These are phyloP conservation scores for Ilex aquifolium DNA, from an alignment of 257 asterid species.

Conservation along the genomic window DNA sequence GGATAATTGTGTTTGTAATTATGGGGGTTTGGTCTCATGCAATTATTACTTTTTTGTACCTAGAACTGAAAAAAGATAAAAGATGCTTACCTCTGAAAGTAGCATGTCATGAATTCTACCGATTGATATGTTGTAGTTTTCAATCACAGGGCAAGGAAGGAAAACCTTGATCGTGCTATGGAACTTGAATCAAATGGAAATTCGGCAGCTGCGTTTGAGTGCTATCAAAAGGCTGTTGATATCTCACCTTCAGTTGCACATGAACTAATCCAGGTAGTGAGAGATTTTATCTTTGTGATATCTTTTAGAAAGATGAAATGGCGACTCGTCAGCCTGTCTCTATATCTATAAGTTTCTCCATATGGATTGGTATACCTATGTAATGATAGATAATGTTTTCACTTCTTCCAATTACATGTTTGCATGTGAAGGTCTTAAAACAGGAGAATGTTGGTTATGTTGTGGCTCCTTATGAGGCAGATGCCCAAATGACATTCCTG, in stretches of 20 bases:
- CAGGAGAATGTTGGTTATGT: conserved; percentile 60
- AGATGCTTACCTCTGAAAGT: not conserved
- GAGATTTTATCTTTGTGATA: conserved; percentile 4
- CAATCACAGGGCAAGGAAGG: conserved; percentile 66
- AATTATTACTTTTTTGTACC: no score
- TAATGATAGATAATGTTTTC: not conserved
- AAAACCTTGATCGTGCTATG: conserved; percentile 79
- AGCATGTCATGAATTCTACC: no score
- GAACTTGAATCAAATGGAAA: conserved; percentile 96
- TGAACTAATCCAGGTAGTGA: conserved; percentile 79
- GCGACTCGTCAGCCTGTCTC: not conserved
- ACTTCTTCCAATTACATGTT: not conserved
- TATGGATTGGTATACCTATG: not conserved
- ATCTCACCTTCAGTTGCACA: conserved; percentile 91
- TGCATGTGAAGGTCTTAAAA: conserved; percentile 54
- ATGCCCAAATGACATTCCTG: conserved; percentile 92
- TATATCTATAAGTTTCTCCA: not conserved
- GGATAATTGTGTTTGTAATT: no score
- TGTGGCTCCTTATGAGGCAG: conserved; percentile 99
- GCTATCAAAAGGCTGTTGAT: conserved; percentile 97
- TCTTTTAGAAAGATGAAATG: not conserved
- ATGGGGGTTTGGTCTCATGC: conserved; percentile 1
- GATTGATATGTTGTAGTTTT: conserved; percentile 8
- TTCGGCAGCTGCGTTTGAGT: conserved; percentile 76
- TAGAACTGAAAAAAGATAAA: not conserved